Evolutionary conservation across 2,329 filamentous ascomycete species (phyloP), one percentile per base, ranked within the genome.

Genomic region (Mycosphaerelloides madeirae): DNA sequence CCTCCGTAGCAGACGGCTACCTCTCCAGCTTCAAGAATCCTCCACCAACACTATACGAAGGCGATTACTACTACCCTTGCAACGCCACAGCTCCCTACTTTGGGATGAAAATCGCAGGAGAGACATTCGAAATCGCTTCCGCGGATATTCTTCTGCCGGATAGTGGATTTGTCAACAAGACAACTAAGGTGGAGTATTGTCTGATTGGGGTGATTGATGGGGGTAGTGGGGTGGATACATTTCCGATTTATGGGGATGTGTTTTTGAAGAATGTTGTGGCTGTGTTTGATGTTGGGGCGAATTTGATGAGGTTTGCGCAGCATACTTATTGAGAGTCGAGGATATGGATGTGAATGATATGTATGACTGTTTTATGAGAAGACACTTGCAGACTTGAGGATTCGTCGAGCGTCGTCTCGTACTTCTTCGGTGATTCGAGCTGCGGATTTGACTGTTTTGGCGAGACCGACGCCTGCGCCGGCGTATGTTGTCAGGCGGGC

Each of bases 401-500:
- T 50, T 29, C 39, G 52, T 36, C 39, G 61, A 13, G 65, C 62
- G 25, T 68, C 69, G 5, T 65, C 61, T 37, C 73, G 65, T 3
- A 73, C 63, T 45, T 76, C 71, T 35, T 62, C 61, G 3, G 79
- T 71, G 55, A 84, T 78, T 8, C 76, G 70, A 11, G 60, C 68
- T 3, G 77, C 79, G 13, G 66, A 58, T 52, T 69, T 68, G 1
- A 78, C 66, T 31, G 71, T 62, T 35, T 63, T 75, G 2, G 83
- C 69, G 48, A 84, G 65, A 0, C 81, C 81, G 12, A 84, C 75
- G 0, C 73, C 80, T 15, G 76, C 76, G 3, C 81, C 80, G 12
- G 78, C 79, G 69, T 82, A 84, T 8, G 78, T 78, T 3, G 77
- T 80, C 67, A 83, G 66, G 46, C 80, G 69, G 3, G 72, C 77